These are phyloP conservation scores for Capsicum pubescens DNA, from an alignment of 257 asterid species.

Conservation along the genomic window DNA sequence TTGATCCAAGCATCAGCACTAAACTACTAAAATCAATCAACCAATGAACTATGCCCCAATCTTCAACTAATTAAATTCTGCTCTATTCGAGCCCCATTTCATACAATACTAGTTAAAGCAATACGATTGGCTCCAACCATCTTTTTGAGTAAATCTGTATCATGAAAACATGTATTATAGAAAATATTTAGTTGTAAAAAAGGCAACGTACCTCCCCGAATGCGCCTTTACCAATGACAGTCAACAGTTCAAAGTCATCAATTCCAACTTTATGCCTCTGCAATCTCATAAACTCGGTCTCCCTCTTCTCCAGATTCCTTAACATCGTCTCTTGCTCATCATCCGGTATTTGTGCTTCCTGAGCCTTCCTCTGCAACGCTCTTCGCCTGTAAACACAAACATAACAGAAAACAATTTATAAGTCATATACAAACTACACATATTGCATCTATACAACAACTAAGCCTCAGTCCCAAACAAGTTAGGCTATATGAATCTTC, in stretches of 20 bases:
- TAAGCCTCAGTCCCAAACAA: not conserved
- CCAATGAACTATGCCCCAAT: slow-evolving; percentile 4
- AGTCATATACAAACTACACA: not conserved
- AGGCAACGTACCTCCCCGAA: slow-evolving; percentile 71
- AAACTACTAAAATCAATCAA: not conserved
- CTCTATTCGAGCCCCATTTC: not conserved
- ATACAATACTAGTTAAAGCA: not conserved
- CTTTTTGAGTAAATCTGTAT: not conserved
- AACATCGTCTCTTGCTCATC: slow-evolving; percentile 91
- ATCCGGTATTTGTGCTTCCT: slow-evolving; percentile 77
- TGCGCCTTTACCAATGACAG: slow-evolving; percentile 93
- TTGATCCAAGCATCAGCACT: not conserved
- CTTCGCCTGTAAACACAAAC: slow-evolving; percentile 61
- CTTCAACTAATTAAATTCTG: not conserved
- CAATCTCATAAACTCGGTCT: slow-evolving; percentile 94
- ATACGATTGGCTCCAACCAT: not conserved
- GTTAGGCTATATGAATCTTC: not conserved
- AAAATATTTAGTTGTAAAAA: not conserved
- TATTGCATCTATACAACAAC: not conserved
- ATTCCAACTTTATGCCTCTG: slow-evolving; percentile 98
- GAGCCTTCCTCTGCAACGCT: slow-evolving; percentile 86
- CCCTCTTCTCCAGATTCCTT: slow-evolving; percentile 88
- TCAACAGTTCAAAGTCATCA: slow-evolving; percentile 93
- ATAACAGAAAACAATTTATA: not conserved
- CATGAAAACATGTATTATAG: not conserved